These are phyloP conservation scores for Solioccasus polychromus DNA, from an alignment of 768 basidiomycete genomes.

Conservation along the genomic window DNA sequence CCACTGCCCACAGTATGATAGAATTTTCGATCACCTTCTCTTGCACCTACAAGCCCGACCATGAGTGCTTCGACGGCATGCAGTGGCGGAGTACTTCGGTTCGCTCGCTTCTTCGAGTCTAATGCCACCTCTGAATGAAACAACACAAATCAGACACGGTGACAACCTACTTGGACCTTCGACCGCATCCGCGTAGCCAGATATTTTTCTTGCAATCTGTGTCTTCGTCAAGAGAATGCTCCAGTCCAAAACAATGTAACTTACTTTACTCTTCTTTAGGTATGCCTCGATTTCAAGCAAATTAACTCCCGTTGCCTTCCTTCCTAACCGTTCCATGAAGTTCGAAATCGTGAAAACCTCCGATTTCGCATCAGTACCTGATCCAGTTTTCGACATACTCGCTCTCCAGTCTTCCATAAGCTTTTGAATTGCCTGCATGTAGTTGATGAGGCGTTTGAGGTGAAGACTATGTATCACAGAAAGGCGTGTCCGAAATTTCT, in stretches of 20 bases:
- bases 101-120: constrained; percentile 11
- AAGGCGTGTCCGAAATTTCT: constrained; percentile 75
- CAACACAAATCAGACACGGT: neutral
- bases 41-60: constrained; percentile 70
- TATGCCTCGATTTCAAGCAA: constrained; percentile 80
- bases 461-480: constrained; percentile 71
- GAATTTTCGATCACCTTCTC: constrained; percentile 50
- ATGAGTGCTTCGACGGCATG: constrained; percentile 80
- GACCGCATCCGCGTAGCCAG: constrained; percentile 74
- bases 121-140: neutral
- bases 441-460: constrained; percentile 71
- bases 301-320: constrained; percentile 72
- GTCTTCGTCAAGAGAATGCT: neutral
- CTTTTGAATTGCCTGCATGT: constrained; percentile 67
- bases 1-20: neutral
- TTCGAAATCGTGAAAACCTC: constrained; percentile 71
- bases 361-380: constrained; percentile 21
- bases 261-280: constrained; percentile 83
- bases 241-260: constrained; percentile 25
- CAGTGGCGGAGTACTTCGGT: constrained; percentile 65
- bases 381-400: constrained; percentile 16
- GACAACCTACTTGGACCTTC: constrained; percentile 28
- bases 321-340: constrained; percentile 63
- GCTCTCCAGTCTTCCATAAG: constrained; percentile 53
- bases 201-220: constrained; percentile 74